These are phyloP conservation scores for Sporothrix brunneoviolacea DNA, from an alignment of 2,329 filamentous ascomycete species.

Conservation along the genomic window DNA sequence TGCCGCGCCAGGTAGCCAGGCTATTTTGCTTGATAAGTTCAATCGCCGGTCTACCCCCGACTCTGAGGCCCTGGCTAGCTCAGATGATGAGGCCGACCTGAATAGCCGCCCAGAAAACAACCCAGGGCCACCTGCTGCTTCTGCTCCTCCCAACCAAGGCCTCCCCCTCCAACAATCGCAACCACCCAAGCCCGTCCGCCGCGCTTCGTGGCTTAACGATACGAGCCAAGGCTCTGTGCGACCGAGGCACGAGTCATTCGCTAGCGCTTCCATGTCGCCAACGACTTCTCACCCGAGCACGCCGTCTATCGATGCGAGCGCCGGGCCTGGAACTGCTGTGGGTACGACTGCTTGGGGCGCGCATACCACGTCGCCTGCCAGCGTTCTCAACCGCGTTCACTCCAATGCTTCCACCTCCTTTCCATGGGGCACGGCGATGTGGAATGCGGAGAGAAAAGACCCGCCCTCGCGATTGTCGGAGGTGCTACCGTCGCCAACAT, in stretches of 20 bases:
- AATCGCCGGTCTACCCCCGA: constrained; percentile 85
- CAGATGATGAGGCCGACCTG: constrained; percentile 81
- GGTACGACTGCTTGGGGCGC: constrained; percentile 42
- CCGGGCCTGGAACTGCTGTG: constrained; percentile 22
- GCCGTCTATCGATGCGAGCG: constrained; percentile 59
- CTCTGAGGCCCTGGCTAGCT: constrained; percentile 87
- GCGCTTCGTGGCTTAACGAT: constrained; percentile 83
- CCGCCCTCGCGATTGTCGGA: constrained; percentile 67
- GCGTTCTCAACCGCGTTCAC: constrained; percentile 41
- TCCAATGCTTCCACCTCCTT: constrained; percentile 43
- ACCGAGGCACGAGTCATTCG: constrained; percentile 70
- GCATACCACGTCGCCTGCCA: constrained; percentile 41
- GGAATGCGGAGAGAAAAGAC: constrained; percentile 74
- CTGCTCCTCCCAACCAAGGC: constrained; percentile 23
- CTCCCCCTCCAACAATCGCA: constrained; percentile 23
- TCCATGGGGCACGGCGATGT: constrained; percentile 73
- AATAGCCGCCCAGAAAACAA: constrained; percentile 41
- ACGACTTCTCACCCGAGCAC: constrained; percentile 72
- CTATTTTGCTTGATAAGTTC: constrained; percentile 65
- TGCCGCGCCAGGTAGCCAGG: constrained; percentile 52
- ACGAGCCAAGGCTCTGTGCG: constrained; percentile 57
- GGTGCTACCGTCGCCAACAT: constrained; percentile 68
- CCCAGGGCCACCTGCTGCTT: background rate
- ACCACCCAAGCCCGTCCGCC: constrained; percentile 57
- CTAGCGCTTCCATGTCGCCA: constrained; percentile 68